A percentile compares a stretch with the other conserved stretches of the same genome.
phyloP scores from a whole-genome alignment of 331 rosid species.

The Rhamnella rubrinervis region DNA sequence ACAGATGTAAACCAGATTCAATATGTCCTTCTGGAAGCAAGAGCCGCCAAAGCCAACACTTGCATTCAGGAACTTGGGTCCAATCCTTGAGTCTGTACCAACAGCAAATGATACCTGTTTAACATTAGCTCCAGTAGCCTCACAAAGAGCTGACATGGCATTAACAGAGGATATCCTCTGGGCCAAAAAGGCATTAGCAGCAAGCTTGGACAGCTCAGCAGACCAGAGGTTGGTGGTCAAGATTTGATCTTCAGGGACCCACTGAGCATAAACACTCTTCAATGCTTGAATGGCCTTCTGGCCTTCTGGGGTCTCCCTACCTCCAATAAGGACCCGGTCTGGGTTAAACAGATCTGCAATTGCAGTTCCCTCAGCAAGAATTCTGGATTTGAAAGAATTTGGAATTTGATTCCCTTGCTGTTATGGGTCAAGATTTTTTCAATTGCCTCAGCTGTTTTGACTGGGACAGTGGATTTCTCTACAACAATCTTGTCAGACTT shows the following conservation, averaged over 20 bases:
- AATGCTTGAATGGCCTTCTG: constrained; percentile 58
- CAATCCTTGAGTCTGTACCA: constrained; percentile 70
- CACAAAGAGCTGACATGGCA: constrained; percentile 83
- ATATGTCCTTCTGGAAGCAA: constrained; percentile 75
- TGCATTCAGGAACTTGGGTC: constrained; percentile 69
- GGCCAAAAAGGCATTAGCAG: constrained; percentile 81
- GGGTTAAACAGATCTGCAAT: constrained; percentile 62
- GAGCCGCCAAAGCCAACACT: constrained; percentile 84
- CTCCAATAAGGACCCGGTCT: constrained; percentile 69
- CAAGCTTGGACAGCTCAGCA: constrained; percentile 76
- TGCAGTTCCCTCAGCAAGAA: constrained; percentile 86
- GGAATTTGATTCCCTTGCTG: constrained; percentile 69
- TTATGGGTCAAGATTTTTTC: constrained; percentile 73
- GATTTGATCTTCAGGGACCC: constrained; percentile 66
- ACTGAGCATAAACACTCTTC: constrained; percentile 63
- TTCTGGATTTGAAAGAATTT: constrained; percentile 72
- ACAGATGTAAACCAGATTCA: constrained; percentile 71
- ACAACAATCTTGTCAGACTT: constrained; percentile 70
- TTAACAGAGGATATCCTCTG: constrained; percentile 75
- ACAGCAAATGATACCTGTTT: constrained; percentile 65
- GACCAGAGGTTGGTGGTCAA: constrained; percentile 82
- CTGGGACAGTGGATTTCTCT: constrained; percentile 79
- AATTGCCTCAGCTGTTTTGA: constrained; percentile 78
- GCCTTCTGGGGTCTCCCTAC: constrained; percentile 72
- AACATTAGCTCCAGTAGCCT: constrained; percentile 73